Percentiles rank a stretch among this genome's conserved stretches.
phyloP scores from a whole-genome alignment of 768 basidiomycete species.

The Suillus sp. region DNA sequence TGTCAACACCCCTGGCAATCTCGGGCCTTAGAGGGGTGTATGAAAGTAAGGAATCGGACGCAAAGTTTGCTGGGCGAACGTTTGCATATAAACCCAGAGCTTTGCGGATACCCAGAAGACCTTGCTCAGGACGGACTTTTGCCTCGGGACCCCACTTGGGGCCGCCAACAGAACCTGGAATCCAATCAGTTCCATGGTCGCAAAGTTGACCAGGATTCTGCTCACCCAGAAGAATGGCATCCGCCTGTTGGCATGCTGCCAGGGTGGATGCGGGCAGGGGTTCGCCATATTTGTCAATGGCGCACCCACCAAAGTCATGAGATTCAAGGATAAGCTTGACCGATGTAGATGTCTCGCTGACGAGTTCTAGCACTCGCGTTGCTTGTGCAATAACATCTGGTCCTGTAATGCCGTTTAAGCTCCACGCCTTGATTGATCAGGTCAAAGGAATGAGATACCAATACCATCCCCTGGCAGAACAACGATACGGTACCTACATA shows the following conservation, averaged over 20 bases:
- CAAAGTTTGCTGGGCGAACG: conserved; percentile 95
- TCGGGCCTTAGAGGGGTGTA: conserved; percentile 89
- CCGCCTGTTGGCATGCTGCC: conserved; percentile 87
- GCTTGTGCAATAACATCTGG: conserved; percentile 91
- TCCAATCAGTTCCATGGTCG: conserved; percentile 13
- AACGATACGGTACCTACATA: conserved; percentile 77
- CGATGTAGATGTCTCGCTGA: conserved; percentile 62
- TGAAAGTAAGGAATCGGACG: conserved; percentile 83
- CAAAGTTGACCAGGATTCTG: conserved; percentile 5
- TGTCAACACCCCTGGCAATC: conserved; percentile 80
- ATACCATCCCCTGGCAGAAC: conserved; percentile 98
- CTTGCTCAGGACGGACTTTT: conserved; percentile 90
- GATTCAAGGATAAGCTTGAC: conserved; percentile 73
- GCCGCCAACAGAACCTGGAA: conserved; percentile 93
- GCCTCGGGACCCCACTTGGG: conserved; percentile 96
- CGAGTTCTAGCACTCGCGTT: conserved; percentile 72
- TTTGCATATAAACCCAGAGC: conserved; percentile 95
- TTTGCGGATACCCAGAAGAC: conserved; percentile 87
- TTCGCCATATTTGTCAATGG: conserved; percentile 87
- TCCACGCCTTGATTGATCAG: neutral
- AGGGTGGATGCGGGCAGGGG: conserved; percentile 85
- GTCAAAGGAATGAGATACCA: conserved; percentile 48
- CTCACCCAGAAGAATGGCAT: conserved; percentile 94
- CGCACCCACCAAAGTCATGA: conserved; percentile 88
- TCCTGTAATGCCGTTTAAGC: conserved; percentile 45